A percentile compares a stretch with the other conserved stretches of the same genome.
phyloP scores from a whole-genome alignment of 352 stramenopile species.

The Phytophthora tubulina region DNA sequence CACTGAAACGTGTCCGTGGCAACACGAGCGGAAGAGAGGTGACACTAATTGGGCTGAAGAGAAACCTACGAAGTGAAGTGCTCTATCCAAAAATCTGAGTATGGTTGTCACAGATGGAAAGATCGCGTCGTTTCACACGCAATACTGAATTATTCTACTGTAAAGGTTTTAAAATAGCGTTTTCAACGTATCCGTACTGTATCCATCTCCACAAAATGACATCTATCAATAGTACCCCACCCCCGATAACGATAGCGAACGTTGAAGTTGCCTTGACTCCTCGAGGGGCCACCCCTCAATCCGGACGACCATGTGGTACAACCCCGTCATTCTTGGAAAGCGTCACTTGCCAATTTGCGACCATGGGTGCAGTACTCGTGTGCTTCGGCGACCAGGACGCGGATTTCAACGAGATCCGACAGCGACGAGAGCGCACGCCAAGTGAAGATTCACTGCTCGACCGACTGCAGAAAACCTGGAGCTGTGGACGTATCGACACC shows the following conservation, averaged over 20 bases:
- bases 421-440: conserved; percentile 7
- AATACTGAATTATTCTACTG: neutral
- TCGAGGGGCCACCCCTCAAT: conserved; percentile 36
- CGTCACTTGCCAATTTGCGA: conserved; percentile 32
- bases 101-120: conserved; percentile 22
- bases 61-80: neutral
- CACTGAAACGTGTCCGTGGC: conserved; percentile 21
- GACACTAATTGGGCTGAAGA: neutral
- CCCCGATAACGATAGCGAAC: neutral
- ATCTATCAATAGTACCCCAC: neutral
- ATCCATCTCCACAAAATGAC: too few species aligned
- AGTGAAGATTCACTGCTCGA: conserved; percentile 56
- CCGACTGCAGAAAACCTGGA: conserved; percentile 68
- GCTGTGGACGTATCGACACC: conserved; percentile 31
- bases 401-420: conserved; percentile 29
- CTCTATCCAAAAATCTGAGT: conserved; percentile 14
- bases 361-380: conserved; percentile 69
- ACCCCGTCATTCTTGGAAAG: conserved; percentile 27
- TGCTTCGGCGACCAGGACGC: conserved; percentile 50
- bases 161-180: neutral
- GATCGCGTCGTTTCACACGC: conserved; percentile 23
- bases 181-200: too few species aligned
- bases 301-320: conserved; percentile 16
- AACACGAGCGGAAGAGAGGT: conserved; percentile 5
- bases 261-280: conserved; percentile 40